These are phyloP conservation scores for Neopestalotiopsis sp. DNA, from an alignment of 2,329 filamentous ascomycete species.

Conservation along the genomic window DNA sequence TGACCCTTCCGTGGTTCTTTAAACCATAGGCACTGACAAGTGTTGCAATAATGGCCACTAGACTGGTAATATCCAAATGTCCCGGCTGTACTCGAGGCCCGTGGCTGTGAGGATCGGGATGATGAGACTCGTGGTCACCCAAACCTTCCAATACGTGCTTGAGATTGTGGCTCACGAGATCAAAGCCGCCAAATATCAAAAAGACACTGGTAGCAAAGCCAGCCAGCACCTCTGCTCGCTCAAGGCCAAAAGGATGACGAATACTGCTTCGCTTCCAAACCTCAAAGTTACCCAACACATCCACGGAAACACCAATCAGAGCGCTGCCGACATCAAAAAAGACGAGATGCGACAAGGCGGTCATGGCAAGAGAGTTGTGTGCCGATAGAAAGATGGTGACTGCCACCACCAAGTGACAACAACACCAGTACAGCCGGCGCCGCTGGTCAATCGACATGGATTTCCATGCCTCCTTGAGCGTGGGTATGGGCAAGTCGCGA, in stretches of 20 bases:
- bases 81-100: slow-evolving; percentile 66
- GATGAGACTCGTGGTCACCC: slow-evolving; percentile 76
- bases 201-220: slow-evolving; percentile 97
- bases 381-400: slow-evolving; percentile 86
- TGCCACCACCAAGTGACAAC: slow-evolving; percentile 85
- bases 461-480: slow-evolving; percentile 82
- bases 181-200: slow-evolving; percentile 95
- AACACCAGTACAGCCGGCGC: slow-evolving; percentile 83
- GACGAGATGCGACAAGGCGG: slow-evolving; percentile 88
- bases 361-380: slow-evolving; percentile 86
- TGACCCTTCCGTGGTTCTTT: slow-evolving; percentile 90
- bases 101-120: slow-evolving; percentile 62
- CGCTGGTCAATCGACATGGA: slow-evolving; percentile 92
- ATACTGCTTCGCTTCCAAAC: slow-evolving; percentile 95
- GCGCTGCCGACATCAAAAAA: slow-evolving; percentile 96
- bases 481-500: slow-evolving; percentile 90
- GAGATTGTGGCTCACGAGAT: slow-evolving; percentile 90
- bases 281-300: slow-evolving; percentile 95
- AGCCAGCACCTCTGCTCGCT: slow-evolving; percentile 90
- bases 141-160: slow-evolving; percentile 85
- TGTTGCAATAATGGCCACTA: slow-evolving; percentile 83
- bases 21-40: slow-evolving; percentile 85
- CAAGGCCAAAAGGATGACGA: slow-evolving; percentile 90
- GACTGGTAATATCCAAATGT: slow-evolving; percentile 80
- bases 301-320: slow-evolving; percentile 87